phyloP scores from a whole-genome alignment of 1,284 basidiomycete genomes.

The Papiliotrema flavescens region DNA sequence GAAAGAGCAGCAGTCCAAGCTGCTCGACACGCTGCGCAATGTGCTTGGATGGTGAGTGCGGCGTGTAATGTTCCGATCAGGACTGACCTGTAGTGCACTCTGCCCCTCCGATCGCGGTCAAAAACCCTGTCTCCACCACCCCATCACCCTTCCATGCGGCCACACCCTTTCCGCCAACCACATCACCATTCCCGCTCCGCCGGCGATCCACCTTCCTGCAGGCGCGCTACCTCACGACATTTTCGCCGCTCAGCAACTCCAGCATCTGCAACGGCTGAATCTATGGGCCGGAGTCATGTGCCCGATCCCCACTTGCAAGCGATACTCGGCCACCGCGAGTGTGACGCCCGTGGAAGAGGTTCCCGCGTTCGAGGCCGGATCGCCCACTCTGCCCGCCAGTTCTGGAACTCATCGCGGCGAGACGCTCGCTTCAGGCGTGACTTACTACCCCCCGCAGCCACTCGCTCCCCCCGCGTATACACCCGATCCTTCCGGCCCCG shows the following conservation, averaged over 20 bases:
- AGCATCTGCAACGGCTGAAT: slow-evolving; percentile 30
- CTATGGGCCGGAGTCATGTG: slow-evolving; percentile 38
- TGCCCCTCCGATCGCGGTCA: slow-evolving; percentile 42
- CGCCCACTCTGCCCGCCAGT: neutral
- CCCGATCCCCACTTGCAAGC: slow-evolving; percentile 38
- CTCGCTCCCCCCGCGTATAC: slow-evolving; percentile 32
- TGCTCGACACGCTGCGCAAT: slow-evolving; percentile 18
- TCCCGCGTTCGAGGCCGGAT: neutral
- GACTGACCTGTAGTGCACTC: slow-evolving; percentile 42
- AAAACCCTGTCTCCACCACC: slow-evolving; percentile 45
- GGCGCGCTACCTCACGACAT: slow-evolving; percentile 21
- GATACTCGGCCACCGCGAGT: slow-evolving; percentile 22
- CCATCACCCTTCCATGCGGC: slow-evolving; percentile 58
- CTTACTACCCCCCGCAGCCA: slow-evolving; percentile 29
- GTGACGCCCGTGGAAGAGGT: slow-evolving; percentile 4
- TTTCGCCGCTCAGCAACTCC: slow-evolving; percentile 24
- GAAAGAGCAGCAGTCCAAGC: neutral
- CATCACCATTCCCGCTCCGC: slow-evolving; percentile 30
- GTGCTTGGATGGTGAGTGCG: slow-evolving; percentile 24
- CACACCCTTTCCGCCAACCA: slow-evolving; percentile 56
- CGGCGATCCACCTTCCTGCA: slow-evolving; percentile 24
- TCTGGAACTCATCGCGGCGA: slow-evolving; percentile 10
- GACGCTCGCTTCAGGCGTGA: slow-evolving; percentile 22
- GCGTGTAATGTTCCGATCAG: neutral
- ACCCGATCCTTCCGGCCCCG: slow-evolving; percentile 30